phyloP scores from a whole-genome alignment of 306 rosid genomes.

The Castanea sativa region DNA sequence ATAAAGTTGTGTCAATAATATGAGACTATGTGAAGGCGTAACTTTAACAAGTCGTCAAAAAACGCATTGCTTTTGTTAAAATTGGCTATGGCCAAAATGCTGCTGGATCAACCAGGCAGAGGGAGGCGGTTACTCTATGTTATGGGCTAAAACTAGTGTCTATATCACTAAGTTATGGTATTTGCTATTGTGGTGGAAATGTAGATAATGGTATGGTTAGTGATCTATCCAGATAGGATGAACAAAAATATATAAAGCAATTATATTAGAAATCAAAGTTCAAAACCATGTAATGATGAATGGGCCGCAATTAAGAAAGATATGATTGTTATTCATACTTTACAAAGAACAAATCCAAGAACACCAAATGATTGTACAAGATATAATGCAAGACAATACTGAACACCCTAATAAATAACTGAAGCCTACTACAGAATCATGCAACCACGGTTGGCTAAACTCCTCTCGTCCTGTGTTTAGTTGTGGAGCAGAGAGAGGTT shows the following conservation, averaged over 20 bases:
- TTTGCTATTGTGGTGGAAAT: neutral
- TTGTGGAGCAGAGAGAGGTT: neutral
- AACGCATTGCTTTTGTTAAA: too few relatives aligned
- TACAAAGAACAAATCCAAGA: neutral
- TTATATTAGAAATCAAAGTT: neutral
- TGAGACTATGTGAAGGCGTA: too few relatives aligned
- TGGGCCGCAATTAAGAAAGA: neutral
- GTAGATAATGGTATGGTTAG: neutral
- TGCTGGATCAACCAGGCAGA: neutral
- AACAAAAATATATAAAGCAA: neutral
- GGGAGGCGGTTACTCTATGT: neutral
- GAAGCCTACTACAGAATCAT: neutral
- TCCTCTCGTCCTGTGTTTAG: neutral
- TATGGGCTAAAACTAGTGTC: neutral
- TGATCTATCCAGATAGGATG: neutral
- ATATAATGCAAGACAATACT: neutral
- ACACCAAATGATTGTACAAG: neutral
- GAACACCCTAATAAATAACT: neutral
- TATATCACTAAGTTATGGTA: neutral
- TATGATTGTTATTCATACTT: neutral
- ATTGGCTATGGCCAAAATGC: too few relatives aligned
- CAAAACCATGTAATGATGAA: neutral
- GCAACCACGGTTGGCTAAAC: neutral
- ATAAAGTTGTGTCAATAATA: too few relatives aligned
- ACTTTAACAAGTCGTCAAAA: too few relatives aligned